Conservation (phyloP, 495 filamentous ascomycete species). For the Penicillium odoratum region DNA sequence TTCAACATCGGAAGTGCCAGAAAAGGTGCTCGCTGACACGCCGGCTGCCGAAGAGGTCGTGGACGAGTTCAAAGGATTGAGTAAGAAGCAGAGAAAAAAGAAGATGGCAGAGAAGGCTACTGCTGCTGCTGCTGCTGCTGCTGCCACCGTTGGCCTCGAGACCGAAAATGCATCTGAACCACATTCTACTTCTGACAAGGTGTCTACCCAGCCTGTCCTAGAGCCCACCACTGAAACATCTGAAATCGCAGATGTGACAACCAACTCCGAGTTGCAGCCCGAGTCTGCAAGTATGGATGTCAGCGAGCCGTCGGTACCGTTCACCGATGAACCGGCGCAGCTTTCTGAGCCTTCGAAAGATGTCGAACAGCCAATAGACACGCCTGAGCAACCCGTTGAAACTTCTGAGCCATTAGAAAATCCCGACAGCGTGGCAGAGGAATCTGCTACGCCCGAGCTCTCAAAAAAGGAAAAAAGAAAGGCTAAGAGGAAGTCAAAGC, state of each 20-base stretch:
- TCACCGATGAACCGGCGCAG: no score
- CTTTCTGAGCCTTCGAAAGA: neutral
- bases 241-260: neutral
- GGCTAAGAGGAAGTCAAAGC: constrained; percentile 34
- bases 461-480: constrained; percentile 48
- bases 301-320: neutral
- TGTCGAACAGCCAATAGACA: neutral
- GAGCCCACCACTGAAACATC: neutral
- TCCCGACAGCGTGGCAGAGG: constrained; percentile 2
- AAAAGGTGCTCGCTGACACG: neutral
- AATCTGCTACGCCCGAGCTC: constrained; percentile 26
- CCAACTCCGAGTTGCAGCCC: neutral
- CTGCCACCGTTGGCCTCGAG: constrained; percentile 11
- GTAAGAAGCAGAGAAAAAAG: constrained; percentile 24
- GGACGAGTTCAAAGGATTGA: constrained; percentile 3
- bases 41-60: constrained; percentile 6
- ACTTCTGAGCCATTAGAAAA: neutral
- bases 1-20: neutral
- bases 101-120: constrained; percentile 23
- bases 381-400: neutral
- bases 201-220: neutral
- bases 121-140: constrained; percentile 17
- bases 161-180: constrained; percentile 14
- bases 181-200: constrained; percentile 7
- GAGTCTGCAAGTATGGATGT: neutral